Conservation (phyloP, 805 yeast species). For the Suhomyces faveliae region DNA sequence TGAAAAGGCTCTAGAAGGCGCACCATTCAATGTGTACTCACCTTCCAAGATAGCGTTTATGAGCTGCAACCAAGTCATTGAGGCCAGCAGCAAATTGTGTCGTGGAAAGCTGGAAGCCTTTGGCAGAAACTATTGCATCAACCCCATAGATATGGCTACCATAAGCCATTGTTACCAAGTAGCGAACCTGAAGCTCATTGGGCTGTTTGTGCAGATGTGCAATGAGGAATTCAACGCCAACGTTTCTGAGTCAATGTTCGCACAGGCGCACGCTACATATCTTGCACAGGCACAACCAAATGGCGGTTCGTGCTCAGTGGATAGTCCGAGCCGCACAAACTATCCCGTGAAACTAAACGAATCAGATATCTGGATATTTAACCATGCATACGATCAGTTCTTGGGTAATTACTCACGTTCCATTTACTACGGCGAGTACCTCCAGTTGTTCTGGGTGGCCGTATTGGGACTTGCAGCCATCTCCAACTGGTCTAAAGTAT, state of each 20-base stretch:
- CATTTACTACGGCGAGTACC: constrained; percentile 27
- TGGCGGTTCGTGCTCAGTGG: background rate
- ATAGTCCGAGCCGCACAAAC: background rate
- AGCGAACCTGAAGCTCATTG: constrained; percentile 24
- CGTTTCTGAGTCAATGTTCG: constrained; percentile 22
- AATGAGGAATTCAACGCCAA: constrained; percentile 16
- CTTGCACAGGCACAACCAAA: constrained; percentile 4
- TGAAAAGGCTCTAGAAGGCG: constrained; percentile 22
- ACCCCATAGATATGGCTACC: constrained; percentile 25
- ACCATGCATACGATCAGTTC: constrained; percentile 34
- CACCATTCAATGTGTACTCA: constrained; percentile 33
- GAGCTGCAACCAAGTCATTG: constrained; percentile 29
- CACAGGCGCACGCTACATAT: constrained; percentile 17
- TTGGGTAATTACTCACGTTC: constrained; percentile 45
- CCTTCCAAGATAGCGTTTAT: constrained; percentile 27
- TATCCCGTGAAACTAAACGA: constrained; percentile 29
- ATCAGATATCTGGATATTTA: constrained; percentile 16
- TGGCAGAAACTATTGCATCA: constrained; percentile 6
- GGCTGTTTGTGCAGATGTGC: constrained; percentile 27
- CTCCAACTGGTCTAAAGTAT: constrained; percentile 33
- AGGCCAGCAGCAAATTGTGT: constrained; percentile 22
- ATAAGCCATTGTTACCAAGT: constrained; percentile 34
- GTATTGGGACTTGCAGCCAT: constrained; percentile 25
- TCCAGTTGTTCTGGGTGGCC: constrained; percentile 32
- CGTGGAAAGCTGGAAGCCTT: background rate